These are phyloP conservation scores for Colletotrichum aenigma DNA, from an alignment of 2,329 filamentous ascomycete species.

Conservation along the genomic window DNA sequence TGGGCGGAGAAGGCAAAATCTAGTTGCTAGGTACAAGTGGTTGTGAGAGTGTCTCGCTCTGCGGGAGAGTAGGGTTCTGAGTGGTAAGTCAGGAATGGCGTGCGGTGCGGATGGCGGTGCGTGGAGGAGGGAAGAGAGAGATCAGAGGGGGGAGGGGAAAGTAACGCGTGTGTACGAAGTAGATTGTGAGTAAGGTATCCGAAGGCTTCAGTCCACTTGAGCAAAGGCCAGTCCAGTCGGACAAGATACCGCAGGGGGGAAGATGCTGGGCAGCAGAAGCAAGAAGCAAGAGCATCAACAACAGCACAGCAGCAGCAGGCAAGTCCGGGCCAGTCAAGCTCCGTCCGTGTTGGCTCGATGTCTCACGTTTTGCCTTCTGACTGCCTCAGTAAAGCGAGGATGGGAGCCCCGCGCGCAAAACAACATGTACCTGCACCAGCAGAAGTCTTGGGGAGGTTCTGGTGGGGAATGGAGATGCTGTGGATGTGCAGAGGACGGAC, in stretches of 20 bases:
- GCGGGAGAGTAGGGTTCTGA: neutral
- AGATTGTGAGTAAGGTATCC: neutral
- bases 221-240: neutral
- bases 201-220: neutral
- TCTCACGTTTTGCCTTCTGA: conserved; percentile 19
- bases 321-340: conserved; percentile 15
- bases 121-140: neutral
- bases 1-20: conserved; percentile 15
- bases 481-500: neutral
- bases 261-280: neutral
- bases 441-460: neutral
- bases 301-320: neutral
- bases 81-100: neutral
- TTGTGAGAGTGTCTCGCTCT: neutral
- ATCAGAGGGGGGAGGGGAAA: neutral
- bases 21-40: conserved; percentile 20
- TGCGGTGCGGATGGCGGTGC: neutral
- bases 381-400: conserved; percentile 4
- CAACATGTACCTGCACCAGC: neutral
- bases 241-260: neutral
- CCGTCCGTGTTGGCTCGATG: conserved; percentile 18
- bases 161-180: conserved; percentile 4
- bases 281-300: neutral
- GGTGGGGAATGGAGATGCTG: neutral
- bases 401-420: conserved; percentile 18